Base-by-base conservation (phyloP, 179 eudicot genomes). In the Nepenthes alata region DNA sequence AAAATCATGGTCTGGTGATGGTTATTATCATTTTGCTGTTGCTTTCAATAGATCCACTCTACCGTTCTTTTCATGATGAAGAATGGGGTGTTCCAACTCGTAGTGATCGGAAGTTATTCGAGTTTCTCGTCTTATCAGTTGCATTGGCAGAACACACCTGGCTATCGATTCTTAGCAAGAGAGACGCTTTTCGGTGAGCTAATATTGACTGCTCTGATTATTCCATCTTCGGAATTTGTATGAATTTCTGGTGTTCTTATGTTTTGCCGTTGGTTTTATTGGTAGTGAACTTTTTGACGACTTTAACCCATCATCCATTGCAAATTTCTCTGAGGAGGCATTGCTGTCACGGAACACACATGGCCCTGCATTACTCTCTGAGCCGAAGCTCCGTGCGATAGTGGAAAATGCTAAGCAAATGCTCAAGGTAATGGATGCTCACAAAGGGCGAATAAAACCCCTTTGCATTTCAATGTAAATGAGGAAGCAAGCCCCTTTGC, bases 81-180 rank as follows among this genome's bases (percentile, higher is more conserved):
- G 95, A 86, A 72, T 86, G 87, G 89, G 95, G 87, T 41, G 81
- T 81, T 63, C 87, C 87, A 0, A 81, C 78, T 60, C 67, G 63
- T 13, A 83, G 79, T 58, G 94, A 86, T 57, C 54, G 11, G 55
- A 81, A 78, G 71, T 62, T 86, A 34, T 80, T 74, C 44, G 89
- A 86, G 72, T 77, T 84, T 35, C 75, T 86, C 49, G 74, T 75
- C 48, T 68, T 81, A 35, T 84, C 84, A 11, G 77, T 75, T 60
- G 83, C 85, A 60, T 66, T 84, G 64, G 81, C 87, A 61, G 95
- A 86, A 64, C 80, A 77, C 67, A 75, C 85, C 37, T 86, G 95
- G 95, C 68, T 75, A 11, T 62, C 75, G 8, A 80, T 86, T 51
- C 84, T 86, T 55, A 61, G 45, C 70, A 78, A 75, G 68, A 74